These are phyloP conservation scores for Cytospora mali DNA, from an alignment of 2,329 filamentous ascomycete species.

Conservation along the genomic window DNA sequence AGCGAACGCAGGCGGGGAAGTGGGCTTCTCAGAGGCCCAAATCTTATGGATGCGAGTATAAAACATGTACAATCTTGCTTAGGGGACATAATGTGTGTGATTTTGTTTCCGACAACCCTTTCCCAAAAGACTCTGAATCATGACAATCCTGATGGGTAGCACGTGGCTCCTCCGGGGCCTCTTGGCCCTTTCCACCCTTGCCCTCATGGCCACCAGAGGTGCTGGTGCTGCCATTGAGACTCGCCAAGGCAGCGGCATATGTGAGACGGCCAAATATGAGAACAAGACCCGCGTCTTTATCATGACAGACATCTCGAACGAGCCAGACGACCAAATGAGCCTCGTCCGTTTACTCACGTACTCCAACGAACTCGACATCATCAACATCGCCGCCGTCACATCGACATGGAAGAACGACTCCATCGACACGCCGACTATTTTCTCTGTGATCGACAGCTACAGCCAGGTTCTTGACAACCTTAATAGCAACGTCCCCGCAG, in stretches of 20 bases:
- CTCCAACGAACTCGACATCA: constrained; percentile 49
- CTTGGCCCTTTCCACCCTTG: constrained; percentile 11
- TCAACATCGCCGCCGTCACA: constrained; percentile 49
- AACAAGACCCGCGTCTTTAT: constrained; percentile 43
- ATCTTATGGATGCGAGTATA: not conserved
- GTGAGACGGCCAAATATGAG: constrained; percentile 19
- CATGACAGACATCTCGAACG: constrained; percentile 49
- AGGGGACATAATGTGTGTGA: not conserved
- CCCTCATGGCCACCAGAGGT: not conserved
- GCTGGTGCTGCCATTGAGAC: not conserved
- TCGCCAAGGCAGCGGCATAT: constrained; percentile 5
- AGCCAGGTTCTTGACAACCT: constrained; percentile 49
- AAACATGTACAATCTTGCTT: not conserved
- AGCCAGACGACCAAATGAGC: constrained; percentile 49
- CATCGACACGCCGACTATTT: constrained; percentile 46
- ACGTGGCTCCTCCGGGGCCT: constrained; percentile 6
- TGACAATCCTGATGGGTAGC: not conserved
- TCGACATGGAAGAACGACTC: constrained; percentile 49
- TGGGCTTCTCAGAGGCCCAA: not conserved
- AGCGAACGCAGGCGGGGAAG: not conserved
- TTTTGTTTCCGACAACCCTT: too few species aligned
- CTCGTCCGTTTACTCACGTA: constrained; percentile 49
- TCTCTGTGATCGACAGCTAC: constrained; percentile 48
- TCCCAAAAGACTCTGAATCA: not conserved
- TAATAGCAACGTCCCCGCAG: constrained; percentile 49